Evolutionary conservation across 306 rosid species (phyloP), one percentile per base, ranked within the genome.

Genomic region (Dryas octopetala): DNA sequence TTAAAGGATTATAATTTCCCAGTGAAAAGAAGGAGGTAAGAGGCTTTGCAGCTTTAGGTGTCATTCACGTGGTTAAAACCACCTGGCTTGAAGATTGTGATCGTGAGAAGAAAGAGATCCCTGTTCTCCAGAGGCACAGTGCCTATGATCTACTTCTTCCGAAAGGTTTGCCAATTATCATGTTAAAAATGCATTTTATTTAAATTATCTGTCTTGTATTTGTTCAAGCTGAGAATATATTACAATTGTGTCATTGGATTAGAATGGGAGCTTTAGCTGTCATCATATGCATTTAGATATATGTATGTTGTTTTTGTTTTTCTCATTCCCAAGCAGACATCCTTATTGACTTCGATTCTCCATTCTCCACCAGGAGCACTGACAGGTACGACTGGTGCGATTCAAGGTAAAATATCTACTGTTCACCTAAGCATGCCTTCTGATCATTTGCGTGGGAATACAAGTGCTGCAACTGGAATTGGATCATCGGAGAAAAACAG

Each of bases 21-120:
- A 91, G 98, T 32, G 95, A 94, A 86, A 94, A 88, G 86, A 90
- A 87, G 77, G 97, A 94, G 77, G 79, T 90, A 76, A 86, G 96
- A 87, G 83, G 86, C 32, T 81, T 90, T 73, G 96, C 91, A 75
- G 91, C 98, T 87, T 78, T 79, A 13, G 96, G 98, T 74, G 78
- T 91, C 66, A 78, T 88, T 74, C 79, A 82, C 74, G 96, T 90
- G 74, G 98, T 94, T 67, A 91, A 80, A 82, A 74, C 89, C 49
- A 49, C 83, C 59, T 94, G 98, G 98, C 96, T 94, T 78, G 96
- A 91, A 83, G 97, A 94, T 73, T 94, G 98, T 80, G 89, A 90
- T 74, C 85, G 73, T 70, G 74, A 76, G 74, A 94, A 86, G 88
- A 91, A 89, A 82, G 89, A 90, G 86, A 83, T 90, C 70, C 88